These are phyloP conservation scores for Termitomyces sp. DNA, from an alignment of 768 basidiomycete species.

Conservation along the genomic window DNA sequence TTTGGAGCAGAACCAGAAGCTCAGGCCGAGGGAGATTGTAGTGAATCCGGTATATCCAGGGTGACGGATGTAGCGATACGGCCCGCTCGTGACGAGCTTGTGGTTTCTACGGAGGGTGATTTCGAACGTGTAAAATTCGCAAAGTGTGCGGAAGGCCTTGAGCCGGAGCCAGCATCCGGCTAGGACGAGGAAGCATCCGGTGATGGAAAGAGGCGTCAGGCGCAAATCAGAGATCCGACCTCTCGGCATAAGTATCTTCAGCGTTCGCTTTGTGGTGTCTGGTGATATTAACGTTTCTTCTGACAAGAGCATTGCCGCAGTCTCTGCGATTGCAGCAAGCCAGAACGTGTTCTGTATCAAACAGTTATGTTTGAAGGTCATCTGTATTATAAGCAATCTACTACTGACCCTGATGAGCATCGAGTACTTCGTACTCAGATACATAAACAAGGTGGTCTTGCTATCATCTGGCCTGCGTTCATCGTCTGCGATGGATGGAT, in stretches of 20 bases:
- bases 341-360: not conserved
- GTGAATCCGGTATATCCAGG: not conserved
- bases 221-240: not conserved
- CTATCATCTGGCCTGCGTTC: conserved; percentile 1
- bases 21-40: not conserved
- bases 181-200: conserved; percentile 21
- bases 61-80: not conserved
- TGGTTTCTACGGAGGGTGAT: not conserved
- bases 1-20: not conserved
- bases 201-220: conserved; percentile 21
- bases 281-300: not conserved
- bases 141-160: conserved; percentile 29
- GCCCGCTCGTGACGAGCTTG: not conserved
- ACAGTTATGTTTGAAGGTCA: not conserved
- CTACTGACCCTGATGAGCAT: not conserved
- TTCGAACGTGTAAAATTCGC: conserved; percentile 30
- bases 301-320: not conserved
- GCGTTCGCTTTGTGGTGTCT: not conserved
- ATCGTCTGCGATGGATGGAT: not conserved
- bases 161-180: conserved; percentile 28
- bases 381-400: not conserved
- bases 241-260: not conserved
- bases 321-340: conserved; percentile 1
- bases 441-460: not conserved
- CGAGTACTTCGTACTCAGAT: not conserved